Evolutionary conservation across 1,284 basidiomycete species (phyloP).

Genomic region (Taiwanofungus camphoratus): DNA sequence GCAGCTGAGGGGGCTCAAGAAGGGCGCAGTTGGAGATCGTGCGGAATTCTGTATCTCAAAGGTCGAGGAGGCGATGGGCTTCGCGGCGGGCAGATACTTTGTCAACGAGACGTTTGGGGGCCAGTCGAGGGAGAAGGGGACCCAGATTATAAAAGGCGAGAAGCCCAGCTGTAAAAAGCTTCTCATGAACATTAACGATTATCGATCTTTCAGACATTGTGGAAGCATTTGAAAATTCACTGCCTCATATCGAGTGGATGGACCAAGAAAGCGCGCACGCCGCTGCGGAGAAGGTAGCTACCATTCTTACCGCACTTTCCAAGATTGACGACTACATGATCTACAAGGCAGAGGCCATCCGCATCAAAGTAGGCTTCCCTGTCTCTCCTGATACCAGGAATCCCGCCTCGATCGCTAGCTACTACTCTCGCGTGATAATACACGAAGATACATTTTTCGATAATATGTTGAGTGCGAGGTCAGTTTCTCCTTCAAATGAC

Average conservation of each 20-base stretch:
- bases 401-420: constrained; percentile 64
- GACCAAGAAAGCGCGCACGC: constrained; percentile 78
- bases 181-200: constrained; percentile 4
- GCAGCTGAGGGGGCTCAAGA: constrained; percentile 77
- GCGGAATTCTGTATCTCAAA: constrained; percentile 67
- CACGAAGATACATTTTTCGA: constrained; percentile 75
- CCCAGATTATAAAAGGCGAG: constrained; percentile 81
- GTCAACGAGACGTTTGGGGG: constrained; percentile 84
- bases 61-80: constrained; percentile 65
- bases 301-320: neutral
- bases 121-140: constrained; percentile 76
- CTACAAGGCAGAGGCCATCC: constrained; percentile 64
- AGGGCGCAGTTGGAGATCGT: constrained; percentile 80
- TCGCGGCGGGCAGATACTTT: constrained; percentile 77
- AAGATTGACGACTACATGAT: neutral
- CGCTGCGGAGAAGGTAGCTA: constrained; percentile 75
- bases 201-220: constrained; percentile 59
- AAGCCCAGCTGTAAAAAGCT: neutral
- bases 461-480: constrained; percentile 71
- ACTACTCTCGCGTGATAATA: constrained; percentile 72
- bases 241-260: constrained; percentile 86
- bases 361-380: constrained; percentile 88
- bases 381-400: constrained; percentile 77
- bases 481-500: constrained; percentile 20
- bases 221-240: constrained; percentile 75